phyloP scores from a whole-genome alignment of 805 yeast species.

The Wickerhamomyces subpelliculosus region DNA sequence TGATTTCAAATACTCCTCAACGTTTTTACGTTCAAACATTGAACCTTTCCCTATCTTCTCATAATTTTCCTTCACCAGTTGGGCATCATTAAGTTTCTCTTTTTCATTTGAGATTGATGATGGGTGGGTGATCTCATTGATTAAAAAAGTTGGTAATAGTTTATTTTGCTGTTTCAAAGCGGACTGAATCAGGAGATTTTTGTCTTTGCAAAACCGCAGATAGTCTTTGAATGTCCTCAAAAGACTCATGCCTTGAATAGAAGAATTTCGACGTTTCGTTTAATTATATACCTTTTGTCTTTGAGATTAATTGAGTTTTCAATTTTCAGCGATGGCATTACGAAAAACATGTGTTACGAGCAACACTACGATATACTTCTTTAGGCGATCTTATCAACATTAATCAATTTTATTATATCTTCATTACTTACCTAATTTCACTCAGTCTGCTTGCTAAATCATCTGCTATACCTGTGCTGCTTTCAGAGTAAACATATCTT shows the following conservation, averaged over 20 bases:
- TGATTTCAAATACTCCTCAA: not conserved
- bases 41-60: not conserved
- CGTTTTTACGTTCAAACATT: not conserved
- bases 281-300: no score
- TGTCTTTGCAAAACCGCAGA: constrained; percentile 8
- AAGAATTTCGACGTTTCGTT: no score
- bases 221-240: constrained; percentile 13
- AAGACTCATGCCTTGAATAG: constrained; percentile 6
- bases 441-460: constrained; percentile 18
- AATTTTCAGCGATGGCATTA: no score
- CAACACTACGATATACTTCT: no score
- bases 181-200: not conserved
- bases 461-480: constrained; percentile 25
- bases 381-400: no score
- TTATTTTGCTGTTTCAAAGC: not conserved
- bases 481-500: constrained; percentile 37
- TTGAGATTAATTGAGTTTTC: no score
- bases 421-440: constrained; percentile 5
- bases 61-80: not conserved
- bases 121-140: not conserved
- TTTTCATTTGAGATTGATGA: not conserved
- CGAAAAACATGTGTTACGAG: no score
- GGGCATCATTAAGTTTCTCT: not conserved
- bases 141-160: no score
- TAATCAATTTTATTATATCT: no score